Conservation (phyloP, 495 filamentous ascomycete species). For the Echria macrotheca region DNA sequence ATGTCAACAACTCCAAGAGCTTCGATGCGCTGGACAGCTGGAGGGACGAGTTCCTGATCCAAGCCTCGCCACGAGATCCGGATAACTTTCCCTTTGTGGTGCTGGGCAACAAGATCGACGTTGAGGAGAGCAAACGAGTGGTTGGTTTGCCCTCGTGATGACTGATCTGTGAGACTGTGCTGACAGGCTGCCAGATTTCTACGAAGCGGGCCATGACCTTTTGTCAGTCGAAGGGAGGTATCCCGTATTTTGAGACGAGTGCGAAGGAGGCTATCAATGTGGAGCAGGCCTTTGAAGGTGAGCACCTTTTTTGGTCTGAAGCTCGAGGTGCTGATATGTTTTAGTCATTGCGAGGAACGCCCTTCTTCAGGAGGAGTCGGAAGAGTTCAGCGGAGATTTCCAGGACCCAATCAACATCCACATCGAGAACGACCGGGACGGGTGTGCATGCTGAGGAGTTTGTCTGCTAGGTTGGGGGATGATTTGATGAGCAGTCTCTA, state of each 20-base stretch:
- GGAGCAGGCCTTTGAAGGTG: conserved; percentile 97
- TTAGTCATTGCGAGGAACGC: conserved; percentile 95
- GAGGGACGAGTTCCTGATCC: conserved; percentile 97
- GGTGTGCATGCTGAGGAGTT: conserved; percentile 71
- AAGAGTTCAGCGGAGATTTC: conserved; percentile 88
- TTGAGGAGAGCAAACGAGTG: conserved; percentile 95
- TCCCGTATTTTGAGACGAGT: conserved; percentile 98
- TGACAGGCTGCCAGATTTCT: conserved; percentile 56
- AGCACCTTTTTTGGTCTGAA: conserved; percentile 11
- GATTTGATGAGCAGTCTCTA: neutral
- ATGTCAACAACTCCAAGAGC: conserved; percentile 98
- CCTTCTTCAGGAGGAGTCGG: conserved; percentile 90
- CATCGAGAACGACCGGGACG: conserved; percentile 82
- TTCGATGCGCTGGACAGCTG: conserved; percentile 98
- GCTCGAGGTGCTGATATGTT: conserved; percentile 14
- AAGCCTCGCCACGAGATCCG: conserved; percentile 91
- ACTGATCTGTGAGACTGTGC: conserved; percentile 12
- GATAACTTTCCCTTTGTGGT: conserved; percentile 98
- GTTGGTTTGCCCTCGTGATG: conserved; percentile 33
- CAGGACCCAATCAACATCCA: conserved; percentile 97
- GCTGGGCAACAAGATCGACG: conserved; percentile 98
- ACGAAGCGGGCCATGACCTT: conserved; percentile 94
- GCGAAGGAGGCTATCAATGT: conserved; percentile 98
- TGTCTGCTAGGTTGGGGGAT: neutral
- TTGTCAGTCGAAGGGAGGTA: conserved; percentile 93